These are phyloP conservation scores for Penicillium daleae DNA, from an alignment of 495 filamentous ascomycete genomes.

Conservation along the genomic window DNA sequence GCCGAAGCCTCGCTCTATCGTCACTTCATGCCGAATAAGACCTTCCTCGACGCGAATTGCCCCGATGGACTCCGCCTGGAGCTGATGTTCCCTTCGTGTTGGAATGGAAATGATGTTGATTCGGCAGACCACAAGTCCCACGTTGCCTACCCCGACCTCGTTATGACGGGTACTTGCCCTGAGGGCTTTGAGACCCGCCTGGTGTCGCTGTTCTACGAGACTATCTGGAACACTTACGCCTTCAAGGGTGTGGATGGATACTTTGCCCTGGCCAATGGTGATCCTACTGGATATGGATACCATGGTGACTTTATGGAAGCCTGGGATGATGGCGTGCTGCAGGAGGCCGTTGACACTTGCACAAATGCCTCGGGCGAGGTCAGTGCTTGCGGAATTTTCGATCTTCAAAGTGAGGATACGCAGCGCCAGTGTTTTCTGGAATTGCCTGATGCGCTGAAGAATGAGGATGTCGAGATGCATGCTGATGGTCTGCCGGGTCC, in stretches of 20 bases:
- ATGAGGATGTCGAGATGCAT: slow-evolving; percentile 41
- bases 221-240: slow-evolving; percentile 76
- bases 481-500: slow-evolving; percentile 55
- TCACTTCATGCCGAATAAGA: slow-evolving; percentile 79
- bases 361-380: slow-evolving; percentile 57
- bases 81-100: slow-evolving; percentile 90
- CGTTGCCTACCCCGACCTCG: slow-evolving; percentile 74
- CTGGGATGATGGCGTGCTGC: slow-evolving; percentile 64
- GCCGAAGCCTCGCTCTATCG: slow-evolving; percentile 76
- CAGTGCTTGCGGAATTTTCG: slow-evolving; percentile 62
- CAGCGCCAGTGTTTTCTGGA: slow-evolving; percentile 48
- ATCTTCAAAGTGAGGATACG: slow-evolving; percentile 50
- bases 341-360: slow-evolving; percentile 50
- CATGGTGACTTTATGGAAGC: slow-evolving; percentile 87
- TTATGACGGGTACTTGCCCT: slow-evolving; percentile 79
- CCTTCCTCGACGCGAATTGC: slow-evolving; percentile 75
- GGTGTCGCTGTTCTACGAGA: slow-evolving; percentile 82
- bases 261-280: slow-evolving; percentile 84
- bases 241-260: slow-evolving; percentile 69
- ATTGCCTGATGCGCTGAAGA: slow-evolving; percentile 45
- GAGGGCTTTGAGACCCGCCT: slow-evolving; percentile 68
- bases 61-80: slow-evolving; percentile 77
- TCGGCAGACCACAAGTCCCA: slow-evolving; percentile 68
- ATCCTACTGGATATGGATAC: slow-evolving; percentile 79
- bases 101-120: slow-evolving; percentile 74